Base-by-base conservation (phyloP, 1,139 yeast species). In the Saccharomyces uvarum region DNA sequence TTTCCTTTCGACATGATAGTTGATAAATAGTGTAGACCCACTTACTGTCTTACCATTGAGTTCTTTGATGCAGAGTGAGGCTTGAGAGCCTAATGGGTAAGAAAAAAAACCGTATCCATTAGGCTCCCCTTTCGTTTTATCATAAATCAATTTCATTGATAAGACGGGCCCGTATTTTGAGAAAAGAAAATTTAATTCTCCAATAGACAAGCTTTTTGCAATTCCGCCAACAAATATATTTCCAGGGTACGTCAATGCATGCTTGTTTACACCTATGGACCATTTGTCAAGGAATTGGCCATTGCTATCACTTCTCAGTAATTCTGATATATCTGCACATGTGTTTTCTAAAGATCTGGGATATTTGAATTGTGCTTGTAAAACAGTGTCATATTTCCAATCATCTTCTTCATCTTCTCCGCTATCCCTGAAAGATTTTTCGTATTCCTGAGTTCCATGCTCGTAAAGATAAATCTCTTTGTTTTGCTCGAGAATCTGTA, bases 201-300 rank as follows among this genome's bases (percentile, higher is more conserved):
- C 73, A 7, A 73, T 64, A 3, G 71, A 75, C 59, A 77, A 76
- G 64, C 61, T 74, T 62, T 70, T 70, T 2, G 70, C 67, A 11
- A 78, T 63, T 2, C 84, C 80, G 57, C 83, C 77, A 29, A 84
- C 77, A 64, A 82, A 83, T 32, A 84, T 66, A 61, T 81, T 80
- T 0, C 88, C 88, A 1, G 90, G 89, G 59, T 83, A 84, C 24
- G 84, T 79, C 31, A 82, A 67, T 29, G 83, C 78, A 54, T 76
- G 67, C 16, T 61, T 58, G 50, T 67, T 66, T 8, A 56, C 55
- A 50, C 66, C 62, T 2, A 68, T 57, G 5, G 71, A 68, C 70
- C 70, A 68, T 49, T 52, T 56, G 9, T 56, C 59, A 2, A 65
- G 49, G 16, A 21, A 27, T 4, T 42, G 38, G 7, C 41, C 27